Evolutionary conservation across 805 yeast genomes (phyloP), one percentile per base, ranked within the genome.

Genomic region (Suhomyces tanzawaensis): DNA sequence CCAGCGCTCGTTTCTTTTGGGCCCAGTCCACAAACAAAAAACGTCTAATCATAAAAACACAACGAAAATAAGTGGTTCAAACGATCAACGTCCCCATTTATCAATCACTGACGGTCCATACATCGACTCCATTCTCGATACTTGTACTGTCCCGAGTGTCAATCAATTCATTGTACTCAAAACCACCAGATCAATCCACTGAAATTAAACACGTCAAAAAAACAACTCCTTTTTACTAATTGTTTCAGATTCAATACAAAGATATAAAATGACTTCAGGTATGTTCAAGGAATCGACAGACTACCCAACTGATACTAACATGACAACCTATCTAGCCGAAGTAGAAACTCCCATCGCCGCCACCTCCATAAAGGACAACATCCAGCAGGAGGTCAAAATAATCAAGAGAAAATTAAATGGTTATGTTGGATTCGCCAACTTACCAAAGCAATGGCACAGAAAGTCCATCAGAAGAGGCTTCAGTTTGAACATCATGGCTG

Each of bases 391-490:
- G 26, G 65, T 77, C 44, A 82, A 83, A 52, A 71, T 88, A 45
- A 77, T 87, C 53, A 81, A 83, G 51, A 82, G 95, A 52, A 88
- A 88, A 59, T 78, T 91, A 52, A 85, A 82, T 51, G 91, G 95
- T 3, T 90, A 85, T 59, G 99, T 93, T 40, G 99, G 99, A 4
- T 93, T 93, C 67, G 95, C 97, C 49, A 93, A 90, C 66, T 74
- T 93, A 57, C 99, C 99, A 42, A 93, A 90, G 59, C 99, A 93
- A 71, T 93, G 97, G 96, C 98, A 93, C 69, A 81, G 96, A 66
- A 88, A 85, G 64, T 83, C 95, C 2, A 79, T 88, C 45, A 24
- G 65, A 70, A 31, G 69, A 62, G 99, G 99, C 11, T 93, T 93
- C 73, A 77, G 73, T 52, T 77, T 93, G 59, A 93, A 93, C 60